Evolutionary conservation across 2,329 filamentous ascomycete species (phyloP).

Genomic region (Botrytis porri): DNA sequence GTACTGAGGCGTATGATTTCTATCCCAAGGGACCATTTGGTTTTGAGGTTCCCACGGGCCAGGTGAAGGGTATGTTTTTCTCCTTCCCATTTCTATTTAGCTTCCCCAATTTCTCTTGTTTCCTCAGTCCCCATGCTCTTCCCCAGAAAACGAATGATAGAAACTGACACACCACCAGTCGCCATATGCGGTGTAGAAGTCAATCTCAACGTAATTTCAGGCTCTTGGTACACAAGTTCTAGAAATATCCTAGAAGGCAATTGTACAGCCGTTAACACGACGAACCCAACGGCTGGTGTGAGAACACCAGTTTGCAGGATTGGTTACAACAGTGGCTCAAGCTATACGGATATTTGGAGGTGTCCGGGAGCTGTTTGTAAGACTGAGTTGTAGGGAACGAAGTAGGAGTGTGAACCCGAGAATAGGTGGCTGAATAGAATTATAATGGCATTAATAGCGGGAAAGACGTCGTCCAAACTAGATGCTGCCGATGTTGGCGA

Average conservation of each 20-base stretch:
- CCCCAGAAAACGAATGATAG: background rate
- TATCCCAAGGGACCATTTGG: constrained; percentile 11
- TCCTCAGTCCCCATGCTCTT: too few relatives aligned
- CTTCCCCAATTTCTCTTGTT: fast-evolving
- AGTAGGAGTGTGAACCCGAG: too few relatives aligned
- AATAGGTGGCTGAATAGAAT: background rate
- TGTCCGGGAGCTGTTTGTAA: background rate
- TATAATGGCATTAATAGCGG: too few relatives aligned
- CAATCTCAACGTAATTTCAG: constrained; percentile 1
- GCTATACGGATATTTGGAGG: background rate
- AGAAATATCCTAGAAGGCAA: background rate
- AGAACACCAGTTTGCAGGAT: background rate
- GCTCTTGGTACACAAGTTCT: background rate
- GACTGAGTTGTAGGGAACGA: background rate
- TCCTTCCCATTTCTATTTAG: background rate
- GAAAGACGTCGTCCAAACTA: too few relatives aligned
- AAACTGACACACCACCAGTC: background rate
- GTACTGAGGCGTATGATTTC: background rate
- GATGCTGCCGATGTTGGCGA: background rate
- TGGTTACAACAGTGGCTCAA: background rate
- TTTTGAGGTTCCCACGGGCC: background rate
- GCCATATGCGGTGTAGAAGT: constrained; percentile 4
- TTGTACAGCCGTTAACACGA: constrained; percentile 1
- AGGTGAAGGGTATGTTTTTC: background rate
- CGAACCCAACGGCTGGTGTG: background rate